A percentile compares a stretch with the other conserved stretches of the same genome.
Conservation (phyloP, 169 alveolate genomes). For the Toxoplasma gondii region DNA sequence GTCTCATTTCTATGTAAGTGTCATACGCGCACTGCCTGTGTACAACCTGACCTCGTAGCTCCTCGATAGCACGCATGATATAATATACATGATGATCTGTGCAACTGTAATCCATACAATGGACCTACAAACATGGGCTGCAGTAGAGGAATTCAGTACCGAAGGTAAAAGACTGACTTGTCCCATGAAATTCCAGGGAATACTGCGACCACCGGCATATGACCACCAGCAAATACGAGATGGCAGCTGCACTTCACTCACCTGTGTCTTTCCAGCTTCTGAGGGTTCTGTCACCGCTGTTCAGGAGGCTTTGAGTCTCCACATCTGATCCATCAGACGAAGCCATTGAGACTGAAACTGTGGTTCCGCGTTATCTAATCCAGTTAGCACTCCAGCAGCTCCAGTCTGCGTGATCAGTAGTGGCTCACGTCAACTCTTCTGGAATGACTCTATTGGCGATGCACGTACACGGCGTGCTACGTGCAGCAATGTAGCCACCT, state of each 20-base stretch:
- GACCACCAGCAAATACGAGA: not conserved
- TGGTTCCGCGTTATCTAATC: too few relatives aligned
- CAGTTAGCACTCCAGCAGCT: too few relatives aligned
- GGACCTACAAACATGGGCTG: constrained; percentile 35
- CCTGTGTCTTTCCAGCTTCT: not conserved
- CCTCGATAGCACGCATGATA: constrained; percentile 59
- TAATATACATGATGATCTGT: constrained; percentile 44
- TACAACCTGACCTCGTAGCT: constrained; percentile 34
- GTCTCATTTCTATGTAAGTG: not conserved
- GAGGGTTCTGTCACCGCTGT: not conserved
- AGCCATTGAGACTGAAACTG: not conserved
- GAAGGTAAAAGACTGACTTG: not conserved
- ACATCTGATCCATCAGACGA: not conserved
- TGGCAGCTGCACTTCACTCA: not conserved
- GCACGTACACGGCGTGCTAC: not conserved
- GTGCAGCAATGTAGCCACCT: not conserved
- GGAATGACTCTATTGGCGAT: not conserved
- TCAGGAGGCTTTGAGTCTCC: not conserved
- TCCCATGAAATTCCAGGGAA: not conserved
- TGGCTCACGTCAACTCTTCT: too few relatives aligned
- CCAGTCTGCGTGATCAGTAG: too few relatives aligned
- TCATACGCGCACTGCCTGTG: not conserved
- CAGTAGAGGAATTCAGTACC: not conserved
- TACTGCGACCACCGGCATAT: not conserved
- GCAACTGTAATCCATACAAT: constrained; percentile 45